phyloP scores from a whole-genome alignment of 257 asterid species.

The Petunia axillaris region DNA sequence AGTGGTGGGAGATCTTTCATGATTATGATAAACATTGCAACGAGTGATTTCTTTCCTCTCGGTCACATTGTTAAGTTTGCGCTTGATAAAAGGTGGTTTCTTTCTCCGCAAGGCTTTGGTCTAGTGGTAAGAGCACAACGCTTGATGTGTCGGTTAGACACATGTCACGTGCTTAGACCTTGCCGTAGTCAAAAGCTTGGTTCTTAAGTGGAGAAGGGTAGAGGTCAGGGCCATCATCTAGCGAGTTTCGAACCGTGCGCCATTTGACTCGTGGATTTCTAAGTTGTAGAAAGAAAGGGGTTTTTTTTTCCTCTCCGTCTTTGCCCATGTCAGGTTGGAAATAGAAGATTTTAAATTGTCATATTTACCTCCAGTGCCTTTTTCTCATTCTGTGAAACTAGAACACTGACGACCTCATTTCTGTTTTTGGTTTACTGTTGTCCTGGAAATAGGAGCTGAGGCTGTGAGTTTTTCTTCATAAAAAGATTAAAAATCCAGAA shows the following conservation, averaged over 20 bases:
- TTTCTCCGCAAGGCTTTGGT: neutral
- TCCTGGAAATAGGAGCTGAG: neutral
- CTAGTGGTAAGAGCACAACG: no score
- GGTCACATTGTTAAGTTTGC: neutral
- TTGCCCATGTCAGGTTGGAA: constrained; percentile 3
- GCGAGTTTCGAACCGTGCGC: no score
- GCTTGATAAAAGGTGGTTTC: neutral
- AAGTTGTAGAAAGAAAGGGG: no score
- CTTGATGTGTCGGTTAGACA: no score
- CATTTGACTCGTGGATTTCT: no score
- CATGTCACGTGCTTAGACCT: no score
- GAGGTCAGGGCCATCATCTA: no score
- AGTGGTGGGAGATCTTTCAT: neutral
- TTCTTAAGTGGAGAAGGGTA: no score
- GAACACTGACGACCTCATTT: neutral
- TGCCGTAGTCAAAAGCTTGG: no score
- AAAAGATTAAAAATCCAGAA: neutral
- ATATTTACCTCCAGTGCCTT: neutral
- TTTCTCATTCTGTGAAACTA: neutral
- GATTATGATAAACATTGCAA: neutral
- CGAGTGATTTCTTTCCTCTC: constrained; percentile 16
- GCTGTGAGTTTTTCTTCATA: constrained; percentile 10
- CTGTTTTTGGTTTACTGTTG: neutral
- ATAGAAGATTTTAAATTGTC: constrained; percentile 4
- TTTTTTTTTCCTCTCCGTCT: neutral